Evolutionary conservation across 2,329 filamentous ascomycete species (phyloP).

Genomic region (Calonectria multiphialidica): DNA sequence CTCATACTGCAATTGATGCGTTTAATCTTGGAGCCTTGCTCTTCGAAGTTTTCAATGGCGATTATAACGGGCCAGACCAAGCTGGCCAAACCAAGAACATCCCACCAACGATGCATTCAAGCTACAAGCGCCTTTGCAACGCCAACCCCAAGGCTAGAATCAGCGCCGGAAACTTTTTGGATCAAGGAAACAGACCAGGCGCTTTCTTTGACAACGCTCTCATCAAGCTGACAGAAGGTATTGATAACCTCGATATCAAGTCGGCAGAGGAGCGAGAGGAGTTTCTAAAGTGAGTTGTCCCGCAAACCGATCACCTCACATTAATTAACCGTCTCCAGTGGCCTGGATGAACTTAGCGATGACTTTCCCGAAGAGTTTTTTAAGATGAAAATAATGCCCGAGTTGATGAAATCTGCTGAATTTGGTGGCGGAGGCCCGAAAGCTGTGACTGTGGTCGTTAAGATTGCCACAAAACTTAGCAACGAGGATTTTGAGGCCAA

Average conservation of each 20-base stretch:
- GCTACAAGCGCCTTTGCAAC: conserved; percentile 90
- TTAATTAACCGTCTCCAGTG: conserved; percentile 59
- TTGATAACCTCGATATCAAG: conserved; percentile 94
- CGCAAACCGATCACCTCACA: no score
- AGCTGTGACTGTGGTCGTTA: conserved; percentile 88
- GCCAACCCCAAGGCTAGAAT: conserved; percentile 90
- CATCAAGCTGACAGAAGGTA: conserved; percentile 91
- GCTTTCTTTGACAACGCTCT: conserved; percentile 94
- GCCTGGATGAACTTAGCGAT: conserved; percentile 87
- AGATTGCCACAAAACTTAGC: conserved; percentile 88
- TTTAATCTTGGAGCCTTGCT: conserved; percentile 88
- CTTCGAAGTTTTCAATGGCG: conserved; percentile 92
- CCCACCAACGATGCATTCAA: conserved; percentile 88
- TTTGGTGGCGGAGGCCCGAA: conserved; percentile 96
- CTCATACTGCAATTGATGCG: conserved; percentile 84
- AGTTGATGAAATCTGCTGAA: conserved; percentile 98
- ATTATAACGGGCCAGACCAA: conserved; percentile 81
- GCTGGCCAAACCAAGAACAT: conserved; percentile 88
- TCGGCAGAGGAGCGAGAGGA: conserved; percentile 84
- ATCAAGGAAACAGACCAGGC: conserved; percentile 84
- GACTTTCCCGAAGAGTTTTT: conserved; percentile 99
- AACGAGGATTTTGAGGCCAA: conserved; percentile 90
- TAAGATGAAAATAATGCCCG: conserved; percentile 95
- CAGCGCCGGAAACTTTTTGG: conserved; percentile 86
- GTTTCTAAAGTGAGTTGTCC: conserved; percentile 74